Conservation (phyloP, 257 asterid species). For the Nicotiana sylvestris region DNA sequence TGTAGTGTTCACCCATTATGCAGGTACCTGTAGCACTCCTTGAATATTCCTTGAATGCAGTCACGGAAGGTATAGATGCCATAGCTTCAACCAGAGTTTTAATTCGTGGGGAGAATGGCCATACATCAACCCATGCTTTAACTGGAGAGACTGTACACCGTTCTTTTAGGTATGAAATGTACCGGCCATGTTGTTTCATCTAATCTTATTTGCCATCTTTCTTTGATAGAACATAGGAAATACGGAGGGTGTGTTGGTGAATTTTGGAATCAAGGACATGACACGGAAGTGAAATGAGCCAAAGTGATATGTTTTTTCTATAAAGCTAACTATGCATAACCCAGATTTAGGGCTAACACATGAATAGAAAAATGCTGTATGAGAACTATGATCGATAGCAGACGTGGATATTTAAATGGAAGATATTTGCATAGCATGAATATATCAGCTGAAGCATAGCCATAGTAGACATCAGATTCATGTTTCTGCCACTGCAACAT, state of each 20-base stretch:
- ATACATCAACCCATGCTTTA: conserved; percentile 53
- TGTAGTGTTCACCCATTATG: not conserved
- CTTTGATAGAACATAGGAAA: not conserved
- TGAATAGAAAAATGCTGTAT: not conserved
- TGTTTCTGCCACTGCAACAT: not conserved
- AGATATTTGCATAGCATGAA: not conserved
- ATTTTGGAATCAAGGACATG: not conserved
- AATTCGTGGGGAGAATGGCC: conserved; percentile 58
- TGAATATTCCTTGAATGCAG: conserved; percentile 74
- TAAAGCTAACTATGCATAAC: not conserved
- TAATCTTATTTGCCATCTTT: not conserved
- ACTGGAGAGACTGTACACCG: conserved; percentile 59
- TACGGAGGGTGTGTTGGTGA: not conserved
- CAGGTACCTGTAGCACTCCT: conserved; percentile 79
- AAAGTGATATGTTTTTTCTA: not conserved
- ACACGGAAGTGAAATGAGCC: not conserved
- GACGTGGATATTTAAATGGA: not conserved
- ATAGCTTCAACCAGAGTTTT: conserved; percentile 80
- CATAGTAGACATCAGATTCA: not conserved
- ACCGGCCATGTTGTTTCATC: conserved; percentile 1
- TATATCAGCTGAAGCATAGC: not conserved
- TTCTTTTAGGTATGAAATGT: conserved; percentile 60
- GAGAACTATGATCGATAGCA: not conserved
- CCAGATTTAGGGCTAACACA: not conserved
- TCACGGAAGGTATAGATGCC: conserved; percentile 95